A percentile compares a stretch with the other conserved stretches of the same genome.
Evolutionary conservation across 202 grass and related monocot species (phyloP).

Genomic region (Cymbopogon flexuosus): DNA sequence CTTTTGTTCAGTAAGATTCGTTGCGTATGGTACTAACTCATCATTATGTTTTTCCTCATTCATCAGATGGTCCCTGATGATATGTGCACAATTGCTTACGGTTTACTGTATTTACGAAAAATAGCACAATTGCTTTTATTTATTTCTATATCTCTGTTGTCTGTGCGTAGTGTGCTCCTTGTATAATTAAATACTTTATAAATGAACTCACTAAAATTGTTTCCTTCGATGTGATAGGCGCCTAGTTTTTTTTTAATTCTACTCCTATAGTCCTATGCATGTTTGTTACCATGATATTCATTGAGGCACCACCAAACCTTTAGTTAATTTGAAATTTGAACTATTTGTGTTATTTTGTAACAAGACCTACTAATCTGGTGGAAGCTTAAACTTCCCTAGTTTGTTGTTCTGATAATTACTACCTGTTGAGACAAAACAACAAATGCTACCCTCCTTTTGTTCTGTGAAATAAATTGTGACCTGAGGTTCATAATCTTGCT

Average conservation of each 20-base stretch:
- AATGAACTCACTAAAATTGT: neutral
- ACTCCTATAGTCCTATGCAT: neutral
- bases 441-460: neutral
- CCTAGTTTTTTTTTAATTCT: neutral
- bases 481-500: slow-evolving; percentile 30
- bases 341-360: neutral
- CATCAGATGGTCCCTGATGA: neutral
- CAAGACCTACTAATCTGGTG: neutral
- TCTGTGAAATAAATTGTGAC: neutral
- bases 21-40: neutral
- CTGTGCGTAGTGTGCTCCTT: neutral
- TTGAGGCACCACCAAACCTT: neutral
- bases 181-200: slow-evolving; percentile 7
- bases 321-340: neutral
- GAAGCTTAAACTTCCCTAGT: neutral
- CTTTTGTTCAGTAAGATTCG: neutral
- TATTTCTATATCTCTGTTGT: neutral
- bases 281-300: neutral
- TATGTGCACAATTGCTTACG: neutral
- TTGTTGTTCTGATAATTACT: slow-evolving; percentile 4
- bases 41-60: neutral
- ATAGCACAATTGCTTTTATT: neutral
- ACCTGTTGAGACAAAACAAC: slow-evolving; percentile 2
- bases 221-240: neutral
- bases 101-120: neutral